These are phyloP conservation scores for Rasamsonia emersonii DNA, from an alignment of 2,329 filamentous ascomycete genomes.

Conservation along the genomic window DNA sequence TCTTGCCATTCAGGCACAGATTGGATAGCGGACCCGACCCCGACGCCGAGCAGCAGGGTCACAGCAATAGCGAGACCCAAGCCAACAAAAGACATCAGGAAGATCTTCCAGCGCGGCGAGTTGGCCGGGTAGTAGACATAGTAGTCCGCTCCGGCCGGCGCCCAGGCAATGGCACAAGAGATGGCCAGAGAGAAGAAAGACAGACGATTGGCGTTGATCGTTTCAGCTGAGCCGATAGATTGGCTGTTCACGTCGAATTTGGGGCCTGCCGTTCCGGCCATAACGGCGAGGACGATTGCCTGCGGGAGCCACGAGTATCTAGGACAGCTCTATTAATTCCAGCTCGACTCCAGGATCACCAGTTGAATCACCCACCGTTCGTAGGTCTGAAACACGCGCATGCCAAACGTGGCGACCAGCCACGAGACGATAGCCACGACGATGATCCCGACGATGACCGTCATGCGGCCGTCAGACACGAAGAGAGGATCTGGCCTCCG, in stretches of 20 bases:
- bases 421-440: constrained; percentile 28
- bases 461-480: constrained; percentile 29
- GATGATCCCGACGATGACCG: constrained; percentile 31
- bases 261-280: constrained; percentile 32
- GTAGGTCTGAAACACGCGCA: constrained; percentile 35
- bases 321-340: too few species aligned
- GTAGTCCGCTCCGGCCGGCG: constrained; percentile 32
- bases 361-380: constrained; percentile 28
- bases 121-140: constrained; percentile 36
- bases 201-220: constrained; percentile 27
- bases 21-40: constrained; percentile 30
- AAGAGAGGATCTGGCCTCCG: constrained; percentile 38
- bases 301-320: constrained; percentile 36
- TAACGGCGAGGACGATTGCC: constrained; percentile 31
- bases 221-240: constrained; percentile 17
- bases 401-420: constrained; percentile 31
- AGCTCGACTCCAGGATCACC: neutral
- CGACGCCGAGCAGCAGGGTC: constrained; percentile 32
- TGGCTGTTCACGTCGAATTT: constrained; percentile 26
- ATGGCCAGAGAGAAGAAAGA: constrained; percentile 30
- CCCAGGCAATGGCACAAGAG: constrained; percentile 27
- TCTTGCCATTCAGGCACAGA: constrained; percentile 19
- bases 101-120: constrained; percentile 28
- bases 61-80: constrained; percentile 24
- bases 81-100: constrained; percentile 30